Evolutionary conservation across 805 yeast species (phyloP).

Genomic region (Candida sithepensis): DNA sequence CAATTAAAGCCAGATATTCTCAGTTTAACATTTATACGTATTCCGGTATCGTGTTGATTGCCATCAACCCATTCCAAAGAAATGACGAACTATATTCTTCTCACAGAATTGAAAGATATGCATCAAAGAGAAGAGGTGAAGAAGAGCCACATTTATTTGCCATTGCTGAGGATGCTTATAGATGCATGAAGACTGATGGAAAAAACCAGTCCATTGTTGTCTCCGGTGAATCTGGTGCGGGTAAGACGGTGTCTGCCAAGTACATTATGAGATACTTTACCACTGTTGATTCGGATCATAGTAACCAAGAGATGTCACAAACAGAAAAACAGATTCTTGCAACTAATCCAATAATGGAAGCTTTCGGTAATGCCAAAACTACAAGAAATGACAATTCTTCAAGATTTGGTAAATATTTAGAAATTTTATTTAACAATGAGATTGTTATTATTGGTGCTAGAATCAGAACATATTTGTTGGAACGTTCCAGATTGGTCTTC

Average conservation of each 20-base stretch:
- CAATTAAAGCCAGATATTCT: constrained; percentile 83
- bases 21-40: constrained; percentile 92
- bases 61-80: constrained; percentile 92
- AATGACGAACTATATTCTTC: constrained; percentile 88
- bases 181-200: constrained; percentile 84
- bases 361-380: constrained; percentile 98
- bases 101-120: constrained; percentile 91
- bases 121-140: constrained; percentile 90
- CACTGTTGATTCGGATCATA: constrained; percentile 65
- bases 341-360: constrained; percentile 95
- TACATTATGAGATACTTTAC: constrained; percentile 98
- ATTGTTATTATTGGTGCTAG: constrained; percentile 90
- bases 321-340: constrained; percentile 94
- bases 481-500: constrained; percentile 89
- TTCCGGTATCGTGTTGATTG: constrained; percentile 94
- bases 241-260: constrained; percentile 95
- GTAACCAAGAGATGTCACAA: constrained; percentile 66
- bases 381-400: constrained; percentile 97
- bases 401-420: constrained; percentile 94
- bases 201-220: constrained; percentile 94
- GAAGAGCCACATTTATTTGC: constrained; percentile 96
- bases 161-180: constrained; percentile 95
- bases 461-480: constrained; percentile 87
- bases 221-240: constrained; percentile 98
- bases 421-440: constrained; percentile 73